Evolutionary conservation across 2,329 filamentous ascomycete species (phyloP), one percentile per base, ranked within the genome.

Genomic region (Clonostachys rhizophaga): DNA sequence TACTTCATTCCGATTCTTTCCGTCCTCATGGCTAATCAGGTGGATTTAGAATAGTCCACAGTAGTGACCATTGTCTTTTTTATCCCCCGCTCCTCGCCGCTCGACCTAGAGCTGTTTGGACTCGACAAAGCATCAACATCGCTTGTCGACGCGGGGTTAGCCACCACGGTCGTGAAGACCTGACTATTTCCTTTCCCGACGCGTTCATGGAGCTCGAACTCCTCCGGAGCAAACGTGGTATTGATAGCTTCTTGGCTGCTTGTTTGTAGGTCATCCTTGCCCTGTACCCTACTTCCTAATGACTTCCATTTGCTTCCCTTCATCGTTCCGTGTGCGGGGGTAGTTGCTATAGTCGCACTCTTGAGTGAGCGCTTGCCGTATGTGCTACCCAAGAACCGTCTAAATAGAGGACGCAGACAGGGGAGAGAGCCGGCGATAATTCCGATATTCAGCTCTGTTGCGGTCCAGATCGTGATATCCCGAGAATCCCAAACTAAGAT

Each of bases 401-500:
- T 59, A 48, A 67, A 67, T 6, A 65, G 37, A 3, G 66, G 68
- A 13, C 63, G 60, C 2, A 70, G 50, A 6, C 58, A 58, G 0
- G 68, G 62, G 10, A 70, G 50, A 42, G 58, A 66, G 1, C 60
- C 66, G 5, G 65, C 66, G 6, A 69, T 55, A 41, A 70, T 64
- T 18, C 65, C 67, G 2, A 63, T 54, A 47, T 69, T 68, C 49
- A 55, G 59, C 49, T 67, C 68, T 46, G 61, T 52, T 2, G 69
- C 63, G 5, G 66, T 67, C 72, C 72, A 75, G 47, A 75, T 68
- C 11, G 71, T 75, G 2, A 79, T 64, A 53, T 73, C 65, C 30
- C 69, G 63, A 3, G 60, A 69, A 49, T 72, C 68, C 70, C 70
- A 72, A 17, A 36, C 24, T 30, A 30, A 10, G 24, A 30, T 30